phyloP scores from a whole-genome alignment of 1,284 basidiomycete species.

The Irpex sp. region DNA sequence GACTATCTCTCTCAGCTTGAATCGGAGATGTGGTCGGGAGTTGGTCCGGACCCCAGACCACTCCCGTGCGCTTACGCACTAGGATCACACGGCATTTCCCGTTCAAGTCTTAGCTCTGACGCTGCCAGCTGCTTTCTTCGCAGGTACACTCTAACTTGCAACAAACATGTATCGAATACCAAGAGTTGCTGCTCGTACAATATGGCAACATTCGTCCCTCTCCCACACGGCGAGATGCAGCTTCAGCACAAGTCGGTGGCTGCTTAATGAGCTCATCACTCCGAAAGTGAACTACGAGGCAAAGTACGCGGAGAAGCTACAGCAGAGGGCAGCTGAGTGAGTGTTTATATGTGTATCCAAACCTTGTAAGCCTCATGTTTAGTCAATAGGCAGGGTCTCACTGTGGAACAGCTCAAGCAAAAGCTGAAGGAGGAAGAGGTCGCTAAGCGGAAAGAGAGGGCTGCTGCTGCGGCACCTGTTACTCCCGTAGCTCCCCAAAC shows the following conservation, averaged over 20 bases:
- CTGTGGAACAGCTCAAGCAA: conserved; percentile 24
- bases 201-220: neutral
- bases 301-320: conserved; percentile 48
- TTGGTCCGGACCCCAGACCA: no score
- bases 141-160: no score
- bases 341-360: conserved; percentile 16
- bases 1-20: no score
- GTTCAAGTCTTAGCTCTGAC: neutral
- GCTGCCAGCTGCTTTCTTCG: neutral
- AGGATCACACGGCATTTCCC: no score
- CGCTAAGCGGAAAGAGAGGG: conserved; percentile 21
- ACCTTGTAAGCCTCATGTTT: neutral
- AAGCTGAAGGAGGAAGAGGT: conserved; percentile 28
- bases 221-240: neutral
- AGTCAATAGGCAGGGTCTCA: conserved; percentile 25
- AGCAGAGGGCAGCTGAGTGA: conserved; percentile 42
- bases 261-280: conserved; percentile 12
- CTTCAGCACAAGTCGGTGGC: conserved; percentile 5
- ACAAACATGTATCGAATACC: no score
- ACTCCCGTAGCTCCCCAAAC: conserved; percentile 4
- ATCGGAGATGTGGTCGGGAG: no score
- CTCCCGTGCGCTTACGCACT: no score
- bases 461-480: conserved; percentile 20
- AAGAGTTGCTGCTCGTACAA: neutral
- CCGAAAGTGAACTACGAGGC: conserved; percentile 25